Conservation (phyloP, 2,329 filamentous ascomycete genomes). For the Aspergillus thermomutatus region DNA sequence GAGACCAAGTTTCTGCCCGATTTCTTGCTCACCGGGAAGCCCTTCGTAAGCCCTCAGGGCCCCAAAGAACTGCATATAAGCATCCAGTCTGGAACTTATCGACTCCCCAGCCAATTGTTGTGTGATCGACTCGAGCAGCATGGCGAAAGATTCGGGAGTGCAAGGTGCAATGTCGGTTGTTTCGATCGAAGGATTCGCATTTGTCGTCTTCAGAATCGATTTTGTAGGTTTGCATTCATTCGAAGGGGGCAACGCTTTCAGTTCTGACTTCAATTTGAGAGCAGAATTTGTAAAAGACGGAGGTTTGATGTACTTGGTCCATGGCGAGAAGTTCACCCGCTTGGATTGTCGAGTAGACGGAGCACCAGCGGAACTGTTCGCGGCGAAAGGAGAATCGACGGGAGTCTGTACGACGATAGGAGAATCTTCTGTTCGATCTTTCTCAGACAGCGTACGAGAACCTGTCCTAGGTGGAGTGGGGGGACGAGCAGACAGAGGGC, state of each 20-base stretch:
- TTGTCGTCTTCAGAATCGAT: slow-evolving; percentile 74
- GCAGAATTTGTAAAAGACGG: slow-evolving; percentile 31
- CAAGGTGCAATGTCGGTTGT: slow-evolving; percentile 44
- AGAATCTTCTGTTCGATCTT: slow-evolving; percentile 39
- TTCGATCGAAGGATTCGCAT: slow-evolving; percentile 41
- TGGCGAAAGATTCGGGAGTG: slow-evolving; percentile 60
- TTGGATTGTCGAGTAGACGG: slow-evolving; percentile 45
- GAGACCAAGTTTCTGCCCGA: slow-evolving; percentile 71
- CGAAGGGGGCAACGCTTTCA: slow-evolving; percentile 46
- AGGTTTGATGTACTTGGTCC: slow-evolving; percentile 53
- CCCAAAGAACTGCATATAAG: slow-evolving; percentile 75
- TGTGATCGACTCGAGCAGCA: slow-evolving; percentile 81
- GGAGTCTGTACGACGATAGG: slow-evolving; percentile 33
- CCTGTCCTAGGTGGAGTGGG: slow-evolving; percentile 53
- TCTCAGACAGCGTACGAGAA: slow-evolving; percentile 26
- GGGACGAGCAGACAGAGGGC: slow-evolving; percentile 50
- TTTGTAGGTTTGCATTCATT: slow-evolving; percentile 58
- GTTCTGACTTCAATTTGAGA: slow-evolving; percentile 37
- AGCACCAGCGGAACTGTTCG: slow-evolving; percentile 34
- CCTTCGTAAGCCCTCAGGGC: slow-evolving; percentile 79
- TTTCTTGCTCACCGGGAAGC: slow-evolving; percentile 68
- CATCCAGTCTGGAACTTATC: slow-evolving; percentile 71
- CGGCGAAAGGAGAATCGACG: slow-evolving; percentile 43
- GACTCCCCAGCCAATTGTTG: slow-evolving; percentile 76
- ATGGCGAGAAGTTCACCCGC: slow-evolving; percentile 62